Percentiles rank a stretch among this genome's conserved stretches.
phyloP scores from a whole-genome alignment of 345 rosid species.

The Xanthoceras sorbifolium region DNA sequence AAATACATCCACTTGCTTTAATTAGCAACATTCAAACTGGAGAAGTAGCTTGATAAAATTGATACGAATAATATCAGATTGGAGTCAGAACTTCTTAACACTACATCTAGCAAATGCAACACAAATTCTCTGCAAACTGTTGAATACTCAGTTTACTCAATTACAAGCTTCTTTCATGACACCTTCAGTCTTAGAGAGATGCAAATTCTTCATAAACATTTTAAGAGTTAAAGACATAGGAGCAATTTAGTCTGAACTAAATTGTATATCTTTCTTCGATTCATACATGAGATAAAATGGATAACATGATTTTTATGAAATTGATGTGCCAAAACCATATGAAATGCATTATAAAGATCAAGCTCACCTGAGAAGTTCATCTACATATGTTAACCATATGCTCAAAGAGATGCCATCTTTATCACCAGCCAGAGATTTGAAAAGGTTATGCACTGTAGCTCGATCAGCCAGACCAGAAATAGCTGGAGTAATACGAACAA shows the following conservation, averaged over 20 bases:
- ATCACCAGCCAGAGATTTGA: slow-evolving; percentile 72
- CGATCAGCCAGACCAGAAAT: slow-evolving; percentile 89
- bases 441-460: slow-evolving; percentile 82
- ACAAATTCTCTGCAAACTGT: neutral
- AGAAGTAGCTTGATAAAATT: no score
- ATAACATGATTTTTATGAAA: neutral
- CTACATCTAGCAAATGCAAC: neutral
- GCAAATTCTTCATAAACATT: slow-evolving; percentile 1
- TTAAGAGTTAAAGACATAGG: neutral
- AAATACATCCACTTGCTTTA: neutral
- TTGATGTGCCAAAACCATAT: neutral
- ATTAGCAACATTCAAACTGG: no score
- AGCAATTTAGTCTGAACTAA: neutral
- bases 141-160: neutral
- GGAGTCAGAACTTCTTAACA: neutral
- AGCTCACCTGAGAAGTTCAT: slow-evolving; percentile 89
- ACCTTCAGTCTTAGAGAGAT: neutral
- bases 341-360: slow-evolving; percentile 16
- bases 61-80: neutral
- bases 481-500: slow-evolving; percentile 88
- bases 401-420: slow-evolving; percentile 71
- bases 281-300: neutral
- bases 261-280: neutral
- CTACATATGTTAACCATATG: slow-evolving; percentile 74
- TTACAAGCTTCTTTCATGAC: neutral